Evolutionary conservation across 192 early-diverging fungal genomes (phyloP), one percentile per base, ranked within the genome.

Genomic region (Blastocladiella britannica): DNA sequence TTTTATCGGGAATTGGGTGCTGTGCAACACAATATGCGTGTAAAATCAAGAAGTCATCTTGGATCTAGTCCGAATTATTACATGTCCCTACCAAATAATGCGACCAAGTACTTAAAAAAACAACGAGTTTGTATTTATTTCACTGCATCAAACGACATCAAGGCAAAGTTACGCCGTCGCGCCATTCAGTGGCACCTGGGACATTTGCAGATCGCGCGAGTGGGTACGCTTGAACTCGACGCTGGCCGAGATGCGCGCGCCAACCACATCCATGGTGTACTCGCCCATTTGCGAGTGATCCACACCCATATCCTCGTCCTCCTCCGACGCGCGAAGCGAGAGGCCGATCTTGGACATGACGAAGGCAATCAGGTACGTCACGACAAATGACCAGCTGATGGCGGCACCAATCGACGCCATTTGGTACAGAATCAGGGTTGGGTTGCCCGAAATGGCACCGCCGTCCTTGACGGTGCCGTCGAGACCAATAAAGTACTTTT

Each of bases 271-370:
- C 54, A 84, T 84, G 6, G 81, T 74, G 30, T 65, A 58, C 70
- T 90, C 87, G 51, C 90, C 89, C 76, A 92, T 86, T 69, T 91
- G 79, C n/a, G 85, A 66, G 56, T 79, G 64, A 62, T 94, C 89
- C 4, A 80, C 72, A 12, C 91, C 91, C 3, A 83, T 62, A 23
- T 77, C 68, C 61, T 81, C 80, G 58, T 80, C 81, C 53, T 82
- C 77, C 53, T 84, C 81, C 57, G 84, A 68, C 28, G 88, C 68
- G 53, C 91, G 85, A 57, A 93, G 69, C 52, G 69, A 72, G 37
- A 93, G 68, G 7, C 88, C 86, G 54, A 91, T 77, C 25, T 65
- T 56, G 74, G 88, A 77, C 58, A 94, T 78, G 47, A 79, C 58
- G 8, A 68, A 64, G 52, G 87, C 67, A 58, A 92, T 82, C 5